Evolutionary conservation across 495 filamentous ascomycete genomes (phyloP), one percentile per base, ranked within the genome.

Genomic region (Xylaria nigripes): DNA sequence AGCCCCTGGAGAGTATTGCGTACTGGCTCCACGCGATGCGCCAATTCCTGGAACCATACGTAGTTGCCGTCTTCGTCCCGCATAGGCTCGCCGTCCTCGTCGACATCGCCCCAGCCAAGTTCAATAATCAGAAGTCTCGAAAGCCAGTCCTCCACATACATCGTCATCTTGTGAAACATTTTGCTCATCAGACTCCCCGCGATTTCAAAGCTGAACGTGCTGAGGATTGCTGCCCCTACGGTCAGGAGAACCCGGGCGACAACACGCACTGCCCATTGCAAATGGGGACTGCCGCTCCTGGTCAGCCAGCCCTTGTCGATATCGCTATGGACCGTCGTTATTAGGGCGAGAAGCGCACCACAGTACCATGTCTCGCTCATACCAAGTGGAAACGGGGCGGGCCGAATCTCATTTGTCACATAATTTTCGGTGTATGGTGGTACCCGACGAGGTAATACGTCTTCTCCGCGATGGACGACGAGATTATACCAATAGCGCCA

Each of bases 151-250:
- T 49, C 16, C 10, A 58, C 22, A 7, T 13, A 0, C 22, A 44
- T 50, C 19, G 48, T 45, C 8, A 25, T 2, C 0, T 30, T 4
- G 13, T 51, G 45, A 24, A 54, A 23, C 6, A 56, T 2, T 21
- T 24, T 21, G n/a, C 16, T 19, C 21, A 42, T 2, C 5, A 40
- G 9, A 9, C 59, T 59, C 12, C 48, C 57, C 15, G 51, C 0
- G 1, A 65, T 42, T 23, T 65, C 62, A 36, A 60, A 62, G 13
- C 19, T 23, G 1, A 65, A 8, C 2, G 60, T 65, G 52, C 60
- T 65, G 2, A 49, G 8, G 24, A 65, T 29, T 13, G 62, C 57
- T 13, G 54, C 45, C 12, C 40, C 43, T 12, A 62, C 36, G 6
- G 57, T 57, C 18, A 62, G 50, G 19, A 52, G n/a, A 12, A 46